Evolutionary conservation across 257 asterid genomes (phyloP).

Genomic region (Solanum pinnatisectum): DNA sequence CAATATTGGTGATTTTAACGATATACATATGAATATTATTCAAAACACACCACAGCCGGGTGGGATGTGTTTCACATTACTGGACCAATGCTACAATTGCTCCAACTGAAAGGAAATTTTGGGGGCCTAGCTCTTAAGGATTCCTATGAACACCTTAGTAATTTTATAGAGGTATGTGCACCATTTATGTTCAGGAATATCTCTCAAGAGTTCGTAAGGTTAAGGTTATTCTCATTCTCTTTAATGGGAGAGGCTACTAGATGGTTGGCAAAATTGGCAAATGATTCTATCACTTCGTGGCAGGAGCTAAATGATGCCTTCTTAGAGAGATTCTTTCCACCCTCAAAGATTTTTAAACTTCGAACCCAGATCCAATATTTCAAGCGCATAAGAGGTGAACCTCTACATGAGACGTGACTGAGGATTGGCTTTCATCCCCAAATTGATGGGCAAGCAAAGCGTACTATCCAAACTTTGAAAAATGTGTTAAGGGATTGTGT

Average conservation of each 20-base stretch:
- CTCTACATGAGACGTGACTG: neutral
- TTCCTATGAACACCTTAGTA: neutral
- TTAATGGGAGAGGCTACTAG: neutral
- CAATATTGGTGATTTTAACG: neutral
- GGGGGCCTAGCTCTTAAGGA: neutral
- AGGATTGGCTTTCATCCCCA: neutral
- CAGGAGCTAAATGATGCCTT: neutral
- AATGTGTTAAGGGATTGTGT: neutral
- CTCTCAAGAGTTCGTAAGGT: neutral
- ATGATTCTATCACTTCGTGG: neutral
- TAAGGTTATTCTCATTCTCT: neutral
- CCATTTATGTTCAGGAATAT: neutral
- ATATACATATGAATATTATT: neutral
- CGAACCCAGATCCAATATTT: neutral
- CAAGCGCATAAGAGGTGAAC: neutral
- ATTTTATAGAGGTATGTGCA: neutral
- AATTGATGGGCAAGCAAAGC: too few species aligned
- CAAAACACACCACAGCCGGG: neutral
- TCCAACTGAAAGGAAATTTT: neutral
- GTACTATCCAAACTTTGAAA: neutral
- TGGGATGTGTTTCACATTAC: neutral
- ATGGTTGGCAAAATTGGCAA: neutral
- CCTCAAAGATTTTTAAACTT: neutral
- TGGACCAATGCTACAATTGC: neutral
- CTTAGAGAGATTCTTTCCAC: neutral